phyloP scores from a whole-genome alignment of 306 rosid species.

The Cucurbita argyrosperma region DNA sequence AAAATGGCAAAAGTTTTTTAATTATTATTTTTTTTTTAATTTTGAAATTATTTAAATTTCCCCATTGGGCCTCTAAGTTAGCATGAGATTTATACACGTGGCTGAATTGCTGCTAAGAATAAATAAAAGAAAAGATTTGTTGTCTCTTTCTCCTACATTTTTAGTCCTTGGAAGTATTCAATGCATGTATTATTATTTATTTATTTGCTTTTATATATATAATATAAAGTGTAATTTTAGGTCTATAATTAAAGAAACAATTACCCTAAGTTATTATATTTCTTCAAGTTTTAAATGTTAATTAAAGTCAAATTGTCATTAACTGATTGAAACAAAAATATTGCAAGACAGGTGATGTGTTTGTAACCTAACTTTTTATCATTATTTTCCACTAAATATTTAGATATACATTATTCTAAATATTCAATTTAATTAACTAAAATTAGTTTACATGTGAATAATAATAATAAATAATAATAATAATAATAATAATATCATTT shows the following conservation, averaged over 20 bases:
- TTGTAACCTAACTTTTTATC: neutral
- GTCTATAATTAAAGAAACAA: neutral
- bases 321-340: neutral
- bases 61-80: neutral
- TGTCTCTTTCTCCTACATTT: neutral
- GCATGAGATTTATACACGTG: neutral
- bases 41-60: neutral
- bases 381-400: neutral
- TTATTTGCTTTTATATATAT: too few relatives aligned
- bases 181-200: neutral
- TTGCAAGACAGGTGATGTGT: neutral
- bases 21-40: neutral
- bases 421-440: neutral
- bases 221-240: neutral
- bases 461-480: too few relatives aligned
- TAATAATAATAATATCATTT: neutral
- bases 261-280: neutral
- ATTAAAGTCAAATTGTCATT: neutral
- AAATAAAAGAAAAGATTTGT: neutral
- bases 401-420: neutral
- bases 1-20: neutral
- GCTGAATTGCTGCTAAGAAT: neutral
- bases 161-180: slow-evolving; percentile 6
- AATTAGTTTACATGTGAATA: neutral
- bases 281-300: neutral